phyloP scores from a whole-genome alignment of 2,329 filamentous ascomycete genomes.

The Tolypocladium album region DNA sequence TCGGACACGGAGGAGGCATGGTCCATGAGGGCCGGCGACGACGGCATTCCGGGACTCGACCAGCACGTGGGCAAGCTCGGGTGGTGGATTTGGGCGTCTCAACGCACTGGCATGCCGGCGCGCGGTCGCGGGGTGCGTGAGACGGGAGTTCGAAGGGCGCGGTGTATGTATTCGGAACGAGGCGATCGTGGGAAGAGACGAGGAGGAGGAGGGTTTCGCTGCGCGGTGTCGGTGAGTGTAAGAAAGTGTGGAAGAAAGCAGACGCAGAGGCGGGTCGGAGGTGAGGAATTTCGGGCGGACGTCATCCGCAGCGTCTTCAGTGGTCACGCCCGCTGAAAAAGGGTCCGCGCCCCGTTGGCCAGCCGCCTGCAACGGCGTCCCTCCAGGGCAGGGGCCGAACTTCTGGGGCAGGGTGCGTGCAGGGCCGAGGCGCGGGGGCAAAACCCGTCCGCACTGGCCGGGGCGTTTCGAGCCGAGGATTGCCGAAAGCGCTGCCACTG shows the following conservation, averaged over 20 bases:
- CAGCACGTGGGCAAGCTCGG: background rate
- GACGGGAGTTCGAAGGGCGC: background rate
- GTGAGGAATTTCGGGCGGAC: constrained; percentile 2
- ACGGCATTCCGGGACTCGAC: constrained; percentile 35
- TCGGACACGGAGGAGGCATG: constrained; percentile 47
- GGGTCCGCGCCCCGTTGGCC: background rate
- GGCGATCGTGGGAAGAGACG: background rate
- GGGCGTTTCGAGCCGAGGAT: constrained; percentile 7
- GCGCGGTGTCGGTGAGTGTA: background rate
- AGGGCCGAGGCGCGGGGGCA: background rate
- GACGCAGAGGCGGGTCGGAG: background rate
- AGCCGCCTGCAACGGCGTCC: background rate
- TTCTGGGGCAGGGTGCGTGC: background rate
- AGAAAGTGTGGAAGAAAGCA: background rate
- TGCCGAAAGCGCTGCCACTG: constrained; percentile 3
- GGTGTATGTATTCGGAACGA: background rate
- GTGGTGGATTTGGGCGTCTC: background rate
- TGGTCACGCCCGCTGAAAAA: constrained; percentile 3
- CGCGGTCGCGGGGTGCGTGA: background rate
- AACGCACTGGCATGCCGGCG: constrained; percentile 4
- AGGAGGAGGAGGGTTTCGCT: background rate
- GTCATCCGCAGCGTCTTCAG: constrained; percentile 6
- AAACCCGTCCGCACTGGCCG: background rate
- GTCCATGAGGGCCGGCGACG: constrained; percentile 40
- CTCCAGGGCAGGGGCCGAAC: background rate